Base-by-base conservation (phyloP, 768 basidiomycete genomes). In the Asterophora parasitica region DNA sequence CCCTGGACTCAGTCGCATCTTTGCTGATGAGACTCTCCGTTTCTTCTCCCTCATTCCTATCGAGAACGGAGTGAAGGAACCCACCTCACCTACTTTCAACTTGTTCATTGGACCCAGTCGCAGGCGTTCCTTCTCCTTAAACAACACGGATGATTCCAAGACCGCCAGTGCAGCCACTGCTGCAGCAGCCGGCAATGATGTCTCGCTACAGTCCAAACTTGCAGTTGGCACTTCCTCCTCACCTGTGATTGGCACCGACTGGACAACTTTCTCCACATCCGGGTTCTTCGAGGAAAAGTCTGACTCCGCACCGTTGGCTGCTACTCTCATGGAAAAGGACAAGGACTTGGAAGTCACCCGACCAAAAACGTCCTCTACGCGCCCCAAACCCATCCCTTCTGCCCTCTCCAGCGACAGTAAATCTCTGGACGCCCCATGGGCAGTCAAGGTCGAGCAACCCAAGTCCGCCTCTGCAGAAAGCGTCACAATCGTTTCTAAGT, bases 11-110 rank as follows among this genome's bases (percentile, higher is more conserved):
- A 54, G 72, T 46, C 75, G 74, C 42, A 66, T 90, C 44, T 80
- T 90, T 46, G 71, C 80, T 4, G 85, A 88, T 49, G 88, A 88
- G 48, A 88, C 82, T 0, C 69, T 85, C 16, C 72, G 73, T 13
- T 74, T 62, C 67, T 72, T 65, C 51, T 69, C 78, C 1, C 69
- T 79, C 50, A 62, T 82, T 19, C 76, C 80, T n/a, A 65, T 69
- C 10, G 73, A 71, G 27, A 58, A 51, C 43, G 58, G 63, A 13
- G 50, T 56, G n/a, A 65, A 58, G 17, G 56, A 65, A 10, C 59
- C 62, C 1, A 63, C 59, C 32, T 67, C 69, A 4, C 61, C 71
- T 0, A 54, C 66, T 0, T 68, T 68, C 42, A 65, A 59, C 50
- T 32, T 60, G 62, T 38, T 65, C 53, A 50, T 67, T 50, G 51